Conservation (phyloP, 2,329 filamentous ascomycete genomes). For the Sclerotinia nivalis region DNA sequence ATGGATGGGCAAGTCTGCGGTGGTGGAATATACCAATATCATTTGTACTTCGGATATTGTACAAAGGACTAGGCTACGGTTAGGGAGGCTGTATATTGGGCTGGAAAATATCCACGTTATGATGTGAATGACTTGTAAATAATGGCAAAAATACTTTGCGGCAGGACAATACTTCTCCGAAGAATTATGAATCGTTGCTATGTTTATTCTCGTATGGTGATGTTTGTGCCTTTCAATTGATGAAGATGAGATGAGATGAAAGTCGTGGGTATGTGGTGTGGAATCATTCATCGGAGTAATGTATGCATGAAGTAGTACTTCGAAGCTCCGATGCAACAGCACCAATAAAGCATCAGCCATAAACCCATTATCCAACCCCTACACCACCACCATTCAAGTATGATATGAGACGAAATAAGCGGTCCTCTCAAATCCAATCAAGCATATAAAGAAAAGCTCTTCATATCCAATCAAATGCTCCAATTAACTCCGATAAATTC, state of each 20-base stretch:
- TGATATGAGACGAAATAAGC: neutral
- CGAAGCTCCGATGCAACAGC: too few species aligned
- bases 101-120: neutral
- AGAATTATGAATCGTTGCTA: too few species aligned
- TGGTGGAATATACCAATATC: neutral
- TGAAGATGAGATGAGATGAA: too few species aligned
- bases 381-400: neutral
- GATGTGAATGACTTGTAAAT: neutral
- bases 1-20: neutral
- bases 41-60: neutral
- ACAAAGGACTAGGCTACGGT: neutral
- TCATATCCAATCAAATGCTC: neutral
- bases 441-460: neutral
- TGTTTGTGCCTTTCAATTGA: too few species aligned
- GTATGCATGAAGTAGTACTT: too few species aligned
- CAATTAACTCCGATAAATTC: neutral
- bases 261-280: rapidly evolving
- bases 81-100: neutral
- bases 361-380: neutral
- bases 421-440: neutral
- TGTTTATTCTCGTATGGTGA: neutral
- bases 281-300: too few species aligned
- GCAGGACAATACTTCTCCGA: neutral
- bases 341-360: neutral
- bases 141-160: neutral